Evolutionary conservation across 257 asterid genomes (phyloP).

Genomic region (Agastache rugosa): DNA sequence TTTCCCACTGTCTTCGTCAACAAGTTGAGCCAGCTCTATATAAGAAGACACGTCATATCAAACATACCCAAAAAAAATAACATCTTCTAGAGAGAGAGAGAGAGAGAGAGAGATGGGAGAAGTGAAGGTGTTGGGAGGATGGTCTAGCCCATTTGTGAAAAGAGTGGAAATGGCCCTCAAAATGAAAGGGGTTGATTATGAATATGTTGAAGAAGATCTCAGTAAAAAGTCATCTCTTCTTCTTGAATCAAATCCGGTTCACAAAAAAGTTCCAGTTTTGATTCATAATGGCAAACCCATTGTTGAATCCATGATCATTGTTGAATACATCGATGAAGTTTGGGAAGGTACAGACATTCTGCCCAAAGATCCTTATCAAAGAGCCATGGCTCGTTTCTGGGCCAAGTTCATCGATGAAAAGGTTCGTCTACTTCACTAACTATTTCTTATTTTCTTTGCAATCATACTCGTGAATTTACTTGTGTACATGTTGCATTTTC

Average conservation of each 20-base stretch:
- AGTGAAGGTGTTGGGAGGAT: slow-evolving; percentile 49
- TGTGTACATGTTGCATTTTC: too few relatives aligned
- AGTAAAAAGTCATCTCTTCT: slow-evolving; percentile 21
- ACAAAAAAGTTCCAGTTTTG: slow-evolving; percentile 36
- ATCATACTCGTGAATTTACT: too few relatives aligned
- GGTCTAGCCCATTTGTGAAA: slow-evolving; percentile 30
- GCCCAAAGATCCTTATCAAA: slow-evolving; percentile 33
- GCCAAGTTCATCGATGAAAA: slow-evolving; percentile 15
- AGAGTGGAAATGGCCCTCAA: slow-evolving; percentile 34
- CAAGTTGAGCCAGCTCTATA: neutral
- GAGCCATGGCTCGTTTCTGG: slow-evolving; percentile 34
- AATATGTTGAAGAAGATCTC: slow-evolving; percentile 29
- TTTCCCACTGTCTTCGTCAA: too few relatives aligned
- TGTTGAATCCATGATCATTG: slow-evolving; percentile 20
- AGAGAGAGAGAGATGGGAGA: too few relatives aligned
- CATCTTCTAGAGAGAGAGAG: neutral
- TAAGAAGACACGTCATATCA: too few relatives aligned
- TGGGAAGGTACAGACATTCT: neutral
- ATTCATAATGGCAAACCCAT: slow-evolving; percentile 27
- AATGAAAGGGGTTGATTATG: slow-evolving; percentile 35
- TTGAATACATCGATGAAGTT: slow-evolving; percentile 37
- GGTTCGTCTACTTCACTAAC: neutral
- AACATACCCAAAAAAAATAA: neutral
- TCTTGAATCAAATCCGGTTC: slow-evolving; percentile 6
- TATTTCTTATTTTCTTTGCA: too few relatives aligned